These are phyloP conservation scores for Hanseniaspora hatyaiensis DNA, from an alignment of 805 yeast genomes.

Conservation along the genomic window DNA sequence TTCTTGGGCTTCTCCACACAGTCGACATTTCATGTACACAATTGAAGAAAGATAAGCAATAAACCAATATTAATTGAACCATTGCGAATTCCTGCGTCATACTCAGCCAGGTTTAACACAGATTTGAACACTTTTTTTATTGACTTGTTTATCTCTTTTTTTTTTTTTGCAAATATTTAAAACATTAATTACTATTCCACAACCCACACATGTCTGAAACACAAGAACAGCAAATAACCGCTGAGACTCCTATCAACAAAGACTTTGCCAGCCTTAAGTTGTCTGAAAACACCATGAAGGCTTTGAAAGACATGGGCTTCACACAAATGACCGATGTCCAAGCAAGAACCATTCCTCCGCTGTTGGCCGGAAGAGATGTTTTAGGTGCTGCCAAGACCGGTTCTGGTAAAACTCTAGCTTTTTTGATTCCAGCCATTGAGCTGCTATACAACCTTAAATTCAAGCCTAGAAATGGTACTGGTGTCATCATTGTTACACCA, in stretches of 20 bases:
- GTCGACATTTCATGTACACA: too few relatives aligned
- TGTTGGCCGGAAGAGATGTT: constrained; percentile 92
- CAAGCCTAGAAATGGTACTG: constrained; percentile 97
- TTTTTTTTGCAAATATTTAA: too few relatives aligned
- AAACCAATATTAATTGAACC: too few relatives aligned
- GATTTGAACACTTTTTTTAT: too few relatives aligned
- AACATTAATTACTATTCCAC: too few relatives aligned
- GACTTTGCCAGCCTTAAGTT: constrained; percentile 44
- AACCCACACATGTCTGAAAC: constrained; percentile 7
- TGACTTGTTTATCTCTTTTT: too few relatives aligned
- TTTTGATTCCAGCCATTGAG: constrained; percentile 90
- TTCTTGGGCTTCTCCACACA: too few relatives aligned
- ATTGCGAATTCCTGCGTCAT: too few relatives aligned
- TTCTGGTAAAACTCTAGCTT: constrained; percentile 94
- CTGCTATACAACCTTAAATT: constrained; percentile 77
- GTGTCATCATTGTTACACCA: constrained; percentile 90
- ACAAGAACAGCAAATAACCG: constrained; percentile 1
- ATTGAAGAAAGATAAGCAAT: too few relatives aligned
- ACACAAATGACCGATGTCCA: constrained; percentile 87
- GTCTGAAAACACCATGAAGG: constrained; percentile 70
- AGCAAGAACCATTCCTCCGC: constrained; percentile 89
- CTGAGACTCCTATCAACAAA: constrained; percentile 22
- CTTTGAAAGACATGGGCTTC: constrained; percentile 83
- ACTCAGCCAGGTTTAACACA: too few relatives aligned
- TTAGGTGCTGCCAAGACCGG: constrained; percentile 99